Conservation (phyloP, 495 filamentous ascomycete species). For the Aspergillus affinis region DNA sequence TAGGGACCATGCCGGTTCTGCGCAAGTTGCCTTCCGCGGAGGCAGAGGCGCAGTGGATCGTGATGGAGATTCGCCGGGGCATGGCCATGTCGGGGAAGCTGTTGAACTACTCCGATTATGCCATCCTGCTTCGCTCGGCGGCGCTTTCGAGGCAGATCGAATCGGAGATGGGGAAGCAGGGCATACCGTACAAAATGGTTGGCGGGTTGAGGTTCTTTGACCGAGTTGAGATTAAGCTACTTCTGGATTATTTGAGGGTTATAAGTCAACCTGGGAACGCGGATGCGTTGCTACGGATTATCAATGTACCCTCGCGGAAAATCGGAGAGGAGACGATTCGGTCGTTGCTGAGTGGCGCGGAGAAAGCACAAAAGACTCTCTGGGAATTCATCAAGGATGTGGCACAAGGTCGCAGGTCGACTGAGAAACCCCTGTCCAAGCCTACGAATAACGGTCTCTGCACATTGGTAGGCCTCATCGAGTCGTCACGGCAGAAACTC, state of each 20-base stretch:
- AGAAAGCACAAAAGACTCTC: slow-evolving; percentile 61
- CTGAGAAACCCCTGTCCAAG: slow-evolving; percentile 68
- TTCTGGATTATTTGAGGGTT: slow-evolving; percentile 87
- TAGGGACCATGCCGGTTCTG: slow-evolving; percentile 80
- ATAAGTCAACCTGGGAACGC: slow-evolving; percentile 85
- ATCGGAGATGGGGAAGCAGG: slow-evolving; percentile 75
- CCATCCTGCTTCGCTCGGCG: slow-evolving; percentile 83
- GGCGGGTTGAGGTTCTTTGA: slow-evolving; percentile 93
- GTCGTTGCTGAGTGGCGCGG: slow-evolving; percentile 72
- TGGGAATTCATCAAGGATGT: slow-evolving; percentile 72
- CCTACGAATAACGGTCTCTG: slow-evolving; percentile 64
- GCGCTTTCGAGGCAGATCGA: slow-evolving; percentile 83
- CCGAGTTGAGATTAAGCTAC: slow-evolving; percentile 80
- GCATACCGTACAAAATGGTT: slow-evolving; percentile 92
- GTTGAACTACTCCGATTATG: slow-evolving; percentile 74
- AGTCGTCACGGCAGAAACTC: slow-evolving; percentile 60
- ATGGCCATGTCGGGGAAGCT: slow-evolving; percentile 69
- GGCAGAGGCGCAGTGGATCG: slow-evolving; percentile 84
- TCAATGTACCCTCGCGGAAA: slow-evolving; percentile 80
- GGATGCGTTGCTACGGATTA: slow-evolving; percentile 79
- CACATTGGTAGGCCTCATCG: slow-evolving; percentile 60
- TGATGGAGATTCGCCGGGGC: slow-evolving; percentile 76
- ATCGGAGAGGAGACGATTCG: slow-evolving; percentile 81
- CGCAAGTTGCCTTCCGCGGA: slow-evolving; percentile 71
- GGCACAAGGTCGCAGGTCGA: slow-evolving; percentile 65